These are phyloP conservation scores for Zygotorulaspora florentina DNA, from an alignment of 805 yeast species.

Conservation along the genomic window DNA sequence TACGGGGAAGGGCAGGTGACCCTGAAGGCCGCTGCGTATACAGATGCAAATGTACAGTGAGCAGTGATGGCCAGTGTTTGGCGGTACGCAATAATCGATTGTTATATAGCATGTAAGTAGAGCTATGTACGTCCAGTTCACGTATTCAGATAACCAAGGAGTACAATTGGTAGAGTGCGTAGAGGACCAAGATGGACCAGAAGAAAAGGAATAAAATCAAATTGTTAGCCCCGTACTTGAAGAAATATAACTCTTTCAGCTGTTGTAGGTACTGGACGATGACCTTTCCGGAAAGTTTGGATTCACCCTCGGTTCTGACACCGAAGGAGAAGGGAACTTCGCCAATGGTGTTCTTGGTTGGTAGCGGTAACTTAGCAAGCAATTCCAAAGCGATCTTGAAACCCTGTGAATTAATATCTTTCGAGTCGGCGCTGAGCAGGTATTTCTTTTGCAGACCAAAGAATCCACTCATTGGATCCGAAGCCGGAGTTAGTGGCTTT, in stretches of 20 bases:
- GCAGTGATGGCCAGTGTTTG: too few species aligned
- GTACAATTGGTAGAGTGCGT: conserved; percentile 28
- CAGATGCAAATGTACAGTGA: too few species aligned
- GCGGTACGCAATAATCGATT: too few species aligned
- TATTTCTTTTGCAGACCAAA: conserved; percentile 48
- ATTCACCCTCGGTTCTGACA: conserved; percentile 52
- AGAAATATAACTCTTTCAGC: conserved; percentile 43
- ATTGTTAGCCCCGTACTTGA: conserved; percentile 42
- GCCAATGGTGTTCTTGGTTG: conserved; percentile 37
- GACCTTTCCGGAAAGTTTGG: conserved; percentile 47
- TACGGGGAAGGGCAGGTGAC: too few species aligned
- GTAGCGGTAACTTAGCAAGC: conserved; percentile 44
- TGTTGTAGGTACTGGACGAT: conserved; percentile 46
- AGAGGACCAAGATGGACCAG: conserved; percentile 31
- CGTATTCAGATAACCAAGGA: conserved; percentile 15
- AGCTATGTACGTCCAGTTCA: neutral
- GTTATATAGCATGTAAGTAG: neutral
- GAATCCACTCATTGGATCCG: conserved; percentile 53
- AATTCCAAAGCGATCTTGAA: conserved; percentile 49
- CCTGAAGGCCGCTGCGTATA: too few species aligned
- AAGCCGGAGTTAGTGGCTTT: conserved; percentile 46
- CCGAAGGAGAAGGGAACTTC: conserved; percentile 50
- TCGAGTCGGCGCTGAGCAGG: conserved; percentile 33
- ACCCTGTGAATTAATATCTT: conserved; percentile 41
- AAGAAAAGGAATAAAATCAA: conserved; percentile 34